Conservation (phyloP, 805 yeast genomes). For the Metschnikowia aberdeeniae region DNA sequence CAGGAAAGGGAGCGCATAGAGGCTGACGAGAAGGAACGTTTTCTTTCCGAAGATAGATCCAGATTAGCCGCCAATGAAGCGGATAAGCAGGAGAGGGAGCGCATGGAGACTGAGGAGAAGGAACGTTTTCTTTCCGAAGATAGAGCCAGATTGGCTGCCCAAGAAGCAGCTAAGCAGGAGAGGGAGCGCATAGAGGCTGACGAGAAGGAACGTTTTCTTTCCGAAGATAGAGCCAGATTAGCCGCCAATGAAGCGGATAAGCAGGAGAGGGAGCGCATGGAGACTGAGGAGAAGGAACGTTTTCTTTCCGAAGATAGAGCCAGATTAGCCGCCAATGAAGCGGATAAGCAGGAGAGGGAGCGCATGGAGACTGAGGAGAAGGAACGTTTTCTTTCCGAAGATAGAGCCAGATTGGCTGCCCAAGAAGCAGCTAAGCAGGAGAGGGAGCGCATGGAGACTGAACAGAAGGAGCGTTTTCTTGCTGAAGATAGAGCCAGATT, state of each 20-base stretch:
- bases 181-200: conserved; percentile 22
- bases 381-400: no score
- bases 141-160: no score
- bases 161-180: conserved; percentile 2
- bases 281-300: conserved; percentile 11
- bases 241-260: conserved; percentile 22
- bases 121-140: no score
- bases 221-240: conserved; percentile 10
- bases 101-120: conserved; percentile 4
- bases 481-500: no score
- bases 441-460: no score
- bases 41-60: conserved; percentile 8
- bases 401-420: no score
- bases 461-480: no score
- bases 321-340: no score
- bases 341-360: conserved; percentile 22
- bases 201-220: conserved; percentile 1
- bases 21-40: conserved; percentile 17
- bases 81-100: conserved; percentile 17
- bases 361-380: conserved; percentile 4
- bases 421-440: no score
- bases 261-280: conserved; percentile 2
- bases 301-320: no score
- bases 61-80: conserved; percentile 24
- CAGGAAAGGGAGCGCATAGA: conserved; percentile 20